These are phyloP conservation scores for Colletotrichum tofieldiae DNA, from an alignment of 2,329 filamentous ascomycete species.

Conservation along the genomic window DNA sequence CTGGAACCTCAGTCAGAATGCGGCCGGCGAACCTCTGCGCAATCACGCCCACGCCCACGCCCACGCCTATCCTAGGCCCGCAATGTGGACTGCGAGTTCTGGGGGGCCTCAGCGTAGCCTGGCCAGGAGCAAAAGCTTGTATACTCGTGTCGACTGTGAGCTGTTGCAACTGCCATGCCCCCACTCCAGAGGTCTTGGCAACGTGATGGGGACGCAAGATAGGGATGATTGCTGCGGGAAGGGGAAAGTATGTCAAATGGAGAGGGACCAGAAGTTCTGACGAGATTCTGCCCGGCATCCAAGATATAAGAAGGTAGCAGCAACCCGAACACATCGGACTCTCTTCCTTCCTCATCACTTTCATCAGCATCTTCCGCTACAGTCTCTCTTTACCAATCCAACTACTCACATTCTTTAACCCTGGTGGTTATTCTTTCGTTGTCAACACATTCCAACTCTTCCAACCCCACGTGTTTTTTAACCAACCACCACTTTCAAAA, in stretches of 20 bases:
- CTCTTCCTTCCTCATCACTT: constrained; percentile 17
- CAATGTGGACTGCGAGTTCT: constrained; percentile 2
- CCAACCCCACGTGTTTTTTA: constrained; percentile 33
- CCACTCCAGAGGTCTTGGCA: constrained; percentile 34
- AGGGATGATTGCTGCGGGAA: constrained; percentile 24
- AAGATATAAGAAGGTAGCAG: constrained; percentile 35
- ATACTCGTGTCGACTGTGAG: constrained; percentile 11
- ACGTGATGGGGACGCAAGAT: constrained; percentile 10
- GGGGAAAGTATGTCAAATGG: neutral
- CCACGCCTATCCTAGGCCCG: constrained; percentile 27
- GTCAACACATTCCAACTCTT: constrained; percentile 25
- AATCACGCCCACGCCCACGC: constrained; percentile 26
- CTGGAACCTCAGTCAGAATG: neutral
- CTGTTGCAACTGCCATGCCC: constrained; percentile 1
- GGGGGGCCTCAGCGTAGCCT: constrained; percentile 8
- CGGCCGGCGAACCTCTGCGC: neutral
- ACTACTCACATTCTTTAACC: constrained; percentile 48
- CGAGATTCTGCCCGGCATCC: neutral
- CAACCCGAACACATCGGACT: neutral
- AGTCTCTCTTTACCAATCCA: constrained; percentile 48
- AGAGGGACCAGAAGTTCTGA: neutral
- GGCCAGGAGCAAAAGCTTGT: constrained; percentile 33
- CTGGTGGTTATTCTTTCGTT: constrained; percentile 43
- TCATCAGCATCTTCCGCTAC: constrained; percentile 38
- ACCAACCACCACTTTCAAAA: constrained; percentile 43